Conservation (phyloP, 352 stramenopile genomes). For the Globisporangium megalacanthum region DNA sequence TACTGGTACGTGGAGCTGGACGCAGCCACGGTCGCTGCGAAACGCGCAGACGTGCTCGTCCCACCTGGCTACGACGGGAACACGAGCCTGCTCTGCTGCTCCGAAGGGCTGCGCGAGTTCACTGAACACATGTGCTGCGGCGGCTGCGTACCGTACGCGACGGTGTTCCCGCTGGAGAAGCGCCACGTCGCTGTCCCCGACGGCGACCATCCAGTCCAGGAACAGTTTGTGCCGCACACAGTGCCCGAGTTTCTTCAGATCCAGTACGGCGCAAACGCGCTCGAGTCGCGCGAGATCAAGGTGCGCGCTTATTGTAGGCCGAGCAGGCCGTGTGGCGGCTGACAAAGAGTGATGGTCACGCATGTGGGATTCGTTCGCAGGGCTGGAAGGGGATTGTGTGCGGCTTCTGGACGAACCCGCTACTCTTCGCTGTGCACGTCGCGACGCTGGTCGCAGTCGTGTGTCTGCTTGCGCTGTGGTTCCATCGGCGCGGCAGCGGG, state of each 20-base stretch:
- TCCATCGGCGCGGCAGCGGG: conserved; percentile 21
- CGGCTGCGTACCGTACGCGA: conserved; percentile 52
- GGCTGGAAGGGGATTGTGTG: conserved; percentile 77
- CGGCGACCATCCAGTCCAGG: conserved; percentile 33
- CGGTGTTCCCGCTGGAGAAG: conserved; percentile 56
- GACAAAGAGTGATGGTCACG: neutral
- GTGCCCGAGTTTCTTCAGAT: conserved; percentile 62
- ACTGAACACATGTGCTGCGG: conserved; percentile 75
- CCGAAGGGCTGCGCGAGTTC: conserved; percentile 52
- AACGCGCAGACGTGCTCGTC: conserved; percentile 45
- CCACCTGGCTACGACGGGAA: conserved; percentile 54
- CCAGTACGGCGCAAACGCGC: conserved; percentile 52
- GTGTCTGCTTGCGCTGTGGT: conserved; percentile 30
- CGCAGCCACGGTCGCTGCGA: conserved; percentile 28
- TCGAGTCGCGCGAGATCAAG: conserved; percentile 71
- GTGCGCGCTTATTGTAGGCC: conserved; percentile 16
- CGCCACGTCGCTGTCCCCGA: conserved; percentile 42
- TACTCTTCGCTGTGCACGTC: conserved; percentile 57
- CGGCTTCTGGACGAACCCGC: conserved; percentile 65
- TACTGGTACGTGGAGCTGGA: conserved; percentile 78
- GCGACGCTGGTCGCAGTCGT: conserved; percentile 31
- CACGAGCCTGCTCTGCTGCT: conserved; percentile 66
- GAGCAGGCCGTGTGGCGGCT: too few relatives aligned
- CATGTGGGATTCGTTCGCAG: conserved; percentile 16
- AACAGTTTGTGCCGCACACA: conserved; percentile 46